Evolutionary conservation across 306 rosid genomes (phyloP), one percentile per base, ranked within the genome.

Genomic region (Aeschynomene evenia): DNA sequence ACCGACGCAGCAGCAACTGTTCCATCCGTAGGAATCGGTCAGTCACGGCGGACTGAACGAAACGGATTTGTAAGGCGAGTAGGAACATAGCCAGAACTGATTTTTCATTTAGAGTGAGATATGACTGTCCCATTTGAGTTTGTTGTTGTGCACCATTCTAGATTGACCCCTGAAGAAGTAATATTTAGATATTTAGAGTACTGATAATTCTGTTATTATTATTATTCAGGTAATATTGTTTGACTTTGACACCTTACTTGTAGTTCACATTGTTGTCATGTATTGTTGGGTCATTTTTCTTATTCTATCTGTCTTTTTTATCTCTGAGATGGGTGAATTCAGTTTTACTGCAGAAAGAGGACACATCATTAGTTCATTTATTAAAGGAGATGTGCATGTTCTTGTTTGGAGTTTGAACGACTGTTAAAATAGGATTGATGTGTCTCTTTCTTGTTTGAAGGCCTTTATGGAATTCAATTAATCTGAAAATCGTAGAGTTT

Each of bases 21-120:
- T 72, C 72, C 84, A 71, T 49, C 87, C 82, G 1, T 81, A 79
- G 73, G 71, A 36, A n/a, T n/a, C n/a, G n/a, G n/a, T n/a, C n/a
- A n/a, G 39, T 68, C 67, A 39, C n/a, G 56, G 39, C 21, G 50
- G 67, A 42, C n/a, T n/a, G n/a, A n/a, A n/a, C n/a, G n/a, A n/a
- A 79, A 3, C 66, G 72, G 76, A 70, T 81, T 74, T 80, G 92
- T 88, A 83, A 88, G 88, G 84, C 73, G 63, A 74, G 74, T 91
- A 88, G 95, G 86, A 66, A 76, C 84, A n/a, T 85, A 87, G 88
- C 77, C 77, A 57, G 81, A 80, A 77, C 88, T 85, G 84, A 87
- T 81, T 85, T 79, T 84, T 87, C 83, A 67, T 77, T 72, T n/a
- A n/a, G n/a, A 77, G 40, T 68, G 84, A 77, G 79, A 80, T 79